Base-by-base conservation (phyloP, 1,284 basidiomycete genomes). In the Amylostereum areolatum region DNA sequence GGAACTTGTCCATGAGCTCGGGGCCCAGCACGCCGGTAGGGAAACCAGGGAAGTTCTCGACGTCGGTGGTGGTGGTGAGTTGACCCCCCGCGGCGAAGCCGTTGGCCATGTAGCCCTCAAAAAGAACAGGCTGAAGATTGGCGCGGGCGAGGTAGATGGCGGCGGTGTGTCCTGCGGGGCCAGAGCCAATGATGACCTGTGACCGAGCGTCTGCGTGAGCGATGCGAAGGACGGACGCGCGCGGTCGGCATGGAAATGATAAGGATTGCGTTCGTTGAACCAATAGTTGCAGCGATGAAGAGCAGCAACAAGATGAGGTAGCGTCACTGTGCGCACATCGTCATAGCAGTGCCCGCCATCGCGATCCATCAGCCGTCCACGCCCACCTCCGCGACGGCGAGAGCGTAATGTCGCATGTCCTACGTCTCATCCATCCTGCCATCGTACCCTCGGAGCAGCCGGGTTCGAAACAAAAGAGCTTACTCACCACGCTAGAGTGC, bases 1-100 rank as follows among this genome's bases (percentile, higher is more conserved):
- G 87, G 80, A 99, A 97, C 67, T 97, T 96, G 71, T 98, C 95
- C 97, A 99, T 99, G 67, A 99, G 85, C 66, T 97, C 94, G 30
- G 93, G 88, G 39, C 96, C 96, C 52, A 93, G 81, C 48, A 99
- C 94, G 40, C 96, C 96, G n/a, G 85, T 79, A 1, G 97, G 96
- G 75, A 99, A 99, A 45, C 96, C 96, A 33, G 97, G 94, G 73
- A 92, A 97, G 77, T 98, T 98, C 73, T 98, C 96, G 49, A 98
- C 92, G 69, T 95, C 92, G 12, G 95, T 98, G 1, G 96, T 98
- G 0, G 97, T 99, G 24, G 96, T 99, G 58, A 99, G 83, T 70
- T 99, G 97, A 49, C 97, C 96, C 52, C 96, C 96, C 12, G 96
- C 92, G 33, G 96, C 95, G 64, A 98, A 92, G 45, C 96, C 97